Evolutionary conservation across 2,329 filamentous ascomycete species (phyloP).

Genomic region (Clonostachys rosea): DNA sequence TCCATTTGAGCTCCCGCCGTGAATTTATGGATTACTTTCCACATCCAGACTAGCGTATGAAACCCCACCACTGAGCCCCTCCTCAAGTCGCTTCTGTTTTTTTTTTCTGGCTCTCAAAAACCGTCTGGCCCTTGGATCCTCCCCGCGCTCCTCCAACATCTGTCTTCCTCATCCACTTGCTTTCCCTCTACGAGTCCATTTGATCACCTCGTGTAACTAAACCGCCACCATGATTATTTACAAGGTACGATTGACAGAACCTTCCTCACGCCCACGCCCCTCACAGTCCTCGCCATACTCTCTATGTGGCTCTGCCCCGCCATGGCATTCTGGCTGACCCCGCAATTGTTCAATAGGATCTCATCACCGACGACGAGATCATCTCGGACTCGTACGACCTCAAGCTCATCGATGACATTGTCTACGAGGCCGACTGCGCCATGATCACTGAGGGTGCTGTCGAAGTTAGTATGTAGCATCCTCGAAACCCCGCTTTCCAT

Average conservation of each 20-base stretch:
- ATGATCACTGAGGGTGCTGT: constrained; percentile 81
- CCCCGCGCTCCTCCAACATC: constrained; percentile 8
- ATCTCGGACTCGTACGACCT: constrained; percentile 92
- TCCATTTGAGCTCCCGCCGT: too few relatives aligned
- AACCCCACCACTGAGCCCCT: constrained; percentile 11
- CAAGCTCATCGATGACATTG: constrained; percentile 72
- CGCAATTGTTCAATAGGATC: constrained; percentile 57
- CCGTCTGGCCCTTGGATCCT: constrained; percentile 5
- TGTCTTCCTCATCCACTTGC: neutral
- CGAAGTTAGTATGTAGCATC: constrained; percentile 57
- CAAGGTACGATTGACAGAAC: constrained; percentile 45
- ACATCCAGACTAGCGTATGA: constrained; percentile 2
- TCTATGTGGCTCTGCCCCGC: constrained; percentile 1
- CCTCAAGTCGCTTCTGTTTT: constrained; percentile 15
- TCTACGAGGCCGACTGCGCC: constrained; percentile 87
- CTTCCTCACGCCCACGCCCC: neutral
- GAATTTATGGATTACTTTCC: neutral
- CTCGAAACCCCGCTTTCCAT: neutral
- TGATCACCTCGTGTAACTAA: constrained; percentile 4
- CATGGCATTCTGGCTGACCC: constrained; percentile 13
- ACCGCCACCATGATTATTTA: constrained; percentile 68
- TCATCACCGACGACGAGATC: constrained; percentile 88
- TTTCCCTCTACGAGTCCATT: constrained; percentile 1
- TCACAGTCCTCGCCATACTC: neutral
- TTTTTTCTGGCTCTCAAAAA: constrained; percentile 1